phyloP scores from a whole-genome alignment of 2,329 filamentous ascomycete genomes.

The Didymella arachidicola region DNA sequence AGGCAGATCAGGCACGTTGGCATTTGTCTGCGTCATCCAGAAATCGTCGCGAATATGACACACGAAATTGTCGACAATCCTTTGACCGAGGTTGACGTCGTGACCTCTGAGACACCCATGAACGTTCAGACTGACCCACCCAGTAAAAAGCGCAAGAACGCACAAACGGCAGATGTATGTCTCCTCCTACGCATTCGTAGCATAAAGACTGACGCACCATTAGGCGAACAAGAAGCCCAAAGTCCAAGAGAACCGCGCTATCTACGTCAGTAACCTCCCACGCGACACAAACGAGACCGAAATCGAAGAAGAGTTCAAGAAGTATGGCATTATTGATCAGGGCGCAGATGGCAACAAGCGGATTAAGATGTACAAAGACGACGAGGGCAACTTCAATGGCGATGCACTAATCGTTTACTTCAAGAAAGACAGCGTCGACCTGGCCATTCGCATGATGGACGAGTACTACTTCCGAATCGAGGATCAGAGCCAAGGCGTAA shows the following conservation, averaged over 20 bases:
- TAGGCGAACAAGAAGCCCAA: conserved; percentile 42
- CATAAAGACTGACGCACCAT: conserved; percentile 29
- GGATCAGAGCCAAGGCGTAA: conserved; percentile 57
- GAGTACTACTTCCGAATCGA: conserved; percentile 81
- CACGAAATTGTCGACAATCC: conserved; percentile 27
- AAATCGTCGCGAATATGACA: conserved; percentile 16
- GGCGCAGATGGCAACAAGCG: conserved; percentile 87
- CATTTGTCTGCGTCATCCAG: not conserved
- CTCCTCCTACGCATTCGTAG: not conserved
- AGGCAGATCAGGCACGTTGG: not conserved
- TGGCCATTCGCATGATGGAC: conserved; percentile 82
- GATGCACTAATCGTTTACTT: conserved; percentile 95
- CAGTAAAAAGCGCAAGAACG: conserved; percentile 39
- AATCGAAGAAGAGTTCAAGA: conserved; percentile 83
- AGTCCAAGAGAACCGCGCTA: conserved; percentile 76
- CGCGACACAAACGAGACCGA: conserved; percentile 80
- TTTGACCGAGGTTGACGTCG: conserved; percentile 24
- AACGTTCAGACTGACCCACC: conserved; percentile 13
- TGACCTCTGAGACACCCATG: conserved; percentile 13
- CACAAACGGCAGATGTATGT: conserved; percentile 31
- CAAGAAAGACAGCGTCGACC: conserved; percentile 88
- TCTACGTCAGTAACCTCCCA: conserved; percentile 91
- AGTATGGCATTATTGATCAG: conserved; percentile 91
- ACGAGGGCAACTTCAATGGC: conserved; percentile 85
- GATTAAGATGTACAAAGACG: conserved; percentile 91